Base-by-base conservation (phyloP, 768 basidiomycete genomes). In the Porpolomopsis calyptriformis region DNA sequence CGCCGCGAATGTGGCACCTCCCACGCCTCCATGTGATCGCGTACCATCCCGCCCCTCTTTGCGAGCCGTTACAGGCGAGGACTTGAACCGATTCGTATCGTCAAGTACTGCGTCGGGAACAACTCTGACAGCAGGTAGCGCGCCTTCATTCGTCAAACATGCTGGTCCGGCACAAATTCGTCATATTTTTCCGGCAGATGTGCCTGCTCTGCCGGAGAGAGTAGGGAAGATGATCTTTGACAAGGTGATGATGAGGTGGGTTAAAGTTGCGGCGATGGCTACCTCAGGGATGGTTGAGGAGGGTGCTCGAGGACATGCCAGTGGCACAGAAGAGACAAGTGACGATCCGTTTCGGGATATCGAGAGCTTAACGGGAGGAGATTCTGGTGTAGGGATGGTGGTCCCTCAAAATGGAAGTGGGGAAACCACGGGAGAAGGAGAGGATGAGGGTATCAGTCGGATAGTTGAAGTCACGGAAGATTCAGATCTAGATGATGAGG, bases 271-370 rank as follows among this genome's bases (percentile, higher is more conserved):
- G 0, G 67, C 68, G 6, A 57, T 62, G 19, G 60, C 59, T 3
- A 58, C 60, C 2, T 53, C 56, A 2, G 66, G 55, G 9, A 51
- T 35, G 18, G 35, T 29, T 10, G 46, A 46, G 14, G 61, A 64
- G 45, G 61, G 63, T 33, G 50, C 60, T 20, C 55, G 46, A 18
- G 34, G 22, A 44, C 57, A 47, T 52, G 67, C 53, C 50, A 65
- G 47, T 46, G 57, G 44, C 50, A 56, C 66, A 44, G 71, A 65
- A 23, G 65, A 73, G 34, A 70, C 73, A 35, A 86, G 85, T 50
- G 87, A 89, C 53, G 93, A 97, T 66, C 86, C 89, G 6, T 97
- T 97, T 63, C 77, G 78, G 25, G 92, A 92, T 54, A 84, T 97
- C 45, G 92, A 94, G 58, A 91, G 89, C 54, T 59, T 92, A 55